These are phyloP conservation scores for Penicillium egyptiacum DNA, from an alignment of 495 filamentous ascomycete genomes.

Conservation along the genomic window DNA sequence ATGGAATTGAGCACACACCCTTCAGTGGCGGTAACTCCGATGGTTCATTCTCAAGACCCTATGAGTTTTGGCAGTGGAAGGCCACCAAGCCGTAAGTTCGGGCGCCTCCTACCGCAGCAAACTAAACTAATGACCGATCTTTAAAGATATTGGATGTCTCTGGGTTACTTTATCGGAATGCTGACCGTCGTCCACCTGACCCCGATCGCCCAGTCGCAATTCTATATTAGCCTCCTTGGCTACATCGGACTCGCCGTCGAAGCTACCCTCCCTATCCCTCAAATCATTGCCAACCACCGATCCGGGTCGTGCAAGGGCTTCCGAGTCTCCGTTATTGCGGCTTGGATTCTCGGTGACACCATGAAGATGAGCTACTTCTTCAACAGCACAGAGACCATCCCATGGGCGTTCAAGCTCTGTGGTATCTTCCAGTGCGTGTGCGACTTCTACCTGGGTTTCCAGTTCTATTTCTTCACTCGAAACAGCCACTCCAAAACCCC, in stretches of 20 bases:
- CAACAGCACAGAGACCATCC: conserved; percentile 66
- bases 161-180: conserved; percentile 65
- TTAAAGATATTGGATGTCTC: conserved; percentile 81
- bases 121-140: conserved; percentile 4
- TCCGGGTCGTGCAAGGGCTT: conserved; percentile 86
- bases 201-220: conserved; percentile 56
- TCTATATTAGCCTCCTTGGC: conserved; percentile 73
- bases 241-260: conserved; percentile 85
- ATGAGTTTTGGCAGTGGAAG: conserved; percentile 94
- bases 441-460: conserved; percentile 78
- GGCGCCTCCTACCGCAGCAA: not conserved
- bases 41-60: conserved; percentile 59
- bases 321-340: conserved; percentile 77
- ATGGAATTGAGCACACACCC: conserved; percentile 49
- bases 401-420: conserved; percentile 86
- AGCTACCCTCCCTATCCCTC: conserved; percentile 85
- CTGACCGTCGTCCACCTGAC: conserved; percentile 72
- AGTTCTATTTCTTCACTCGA: conserved; percentile 81
- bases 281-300: conserved; percentile 77
- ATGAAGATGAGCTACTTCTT: conserved; percentile 98
- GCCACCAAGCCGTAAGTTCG: conserved; percentile 68
- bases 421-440: conserved; percentile 88
- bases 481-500: conserved; percentile 25
- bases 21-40: conserved; percentile 35
- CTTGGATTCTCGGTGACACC: conserved; percentile 86